Conservation (phyloP, 2,329 filamentous ascomycete species). For the Beauveria australis region DNA sequence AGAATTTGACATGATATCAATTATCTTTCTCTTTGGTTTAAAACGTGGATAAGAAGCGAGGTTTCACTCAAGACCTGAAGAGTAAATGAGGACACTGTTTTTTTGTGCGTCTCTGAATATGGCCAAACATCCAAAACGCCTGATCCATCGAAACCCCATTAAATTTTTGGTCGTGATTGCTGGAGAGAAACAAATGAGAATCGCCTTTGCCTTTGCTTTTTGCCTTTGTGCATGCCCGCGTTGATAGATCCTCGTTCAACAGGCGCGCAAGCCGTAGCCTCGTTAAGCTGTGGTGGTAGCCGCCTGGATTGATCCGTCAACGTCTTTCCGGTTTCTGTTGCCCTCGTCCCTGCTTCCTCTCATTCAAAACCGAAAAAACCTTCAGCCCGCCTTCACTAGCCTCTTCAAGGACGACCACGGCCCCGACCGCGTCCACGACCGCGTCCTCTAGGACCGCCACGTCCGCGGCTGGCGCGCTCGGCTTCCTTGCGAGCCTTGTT, state of each 20-base stretch:
- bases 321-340: background rate
- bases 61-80: background rate
- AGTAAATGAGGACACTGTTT: constrained; percentile 1
- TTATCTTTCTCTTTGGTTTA: background rate
- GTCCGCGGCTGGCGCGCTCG: constrained; percentile 46
- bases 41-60: background rate
- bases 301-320: background rate
- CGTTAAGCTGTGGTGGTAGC: background rate
- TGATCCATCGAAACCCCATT: constrained; percentile 4
- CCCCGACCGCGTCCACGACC: constrained; percentile 37
- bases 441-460: constrained; percentile 47
- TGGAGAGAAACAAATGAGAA: constrained; percentile 1
- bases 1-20: background rate
- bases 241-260: background rate
- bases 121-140: constrained; percentile 12
- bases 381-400: background rate
- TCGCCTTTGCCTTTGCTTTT: background rate
- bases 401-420: constrained; percentile 23
- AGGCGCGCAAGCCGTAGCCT: background rate
- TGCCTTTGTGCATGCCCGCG: background rate
- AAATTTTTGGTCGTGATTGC: constrained; percentile 4
- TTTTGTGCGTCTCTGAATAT: constrained; percentile 5
- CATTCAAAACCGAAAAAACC: background rate
- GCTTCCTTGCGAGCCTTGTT: constrained; percentile 97
- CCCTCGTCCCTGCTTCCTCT: background rate